Base-by-base conservation (phyloP, 805 yeast species). In the Myxozyma sirexii region DNA sequence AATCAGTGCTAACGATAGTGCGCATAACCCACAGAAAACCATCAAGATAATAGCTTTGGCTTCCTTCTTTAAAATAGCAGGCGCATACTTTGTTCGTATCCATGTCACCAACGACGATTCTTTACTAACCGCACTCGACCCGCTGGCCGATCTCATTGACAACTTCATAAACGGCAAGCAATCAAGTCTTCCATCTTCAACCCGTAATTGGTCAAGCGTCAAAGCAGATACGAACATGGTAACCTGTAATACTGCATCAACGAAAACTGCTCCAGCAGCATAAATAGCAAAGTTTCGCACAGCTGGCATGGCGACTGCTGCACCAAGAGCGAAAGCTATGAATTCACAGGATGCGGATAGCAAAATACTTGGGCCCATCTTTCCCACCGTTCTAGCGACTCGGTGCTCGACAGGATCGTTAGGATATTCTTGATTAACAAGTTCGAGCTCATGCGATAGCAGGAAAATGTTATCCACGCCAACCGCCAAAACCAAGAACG, bases 391-490 rank as follows among this genome's bases (percentile, higher is more conserved):
- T 44, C 78, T 74, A 0, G 90, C 77, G 1, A 92, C 78, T 56
- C 90, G 79, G 48, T 81, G 79, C 42, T 85, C 84, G 0, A 86
- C 72, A 0, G 82, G 68, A 51, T 82, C 80, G 50, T 74, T 76
- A 0, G 84, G 81, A 47, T 75, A 71, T 1, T 79, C 65, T 12
- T 75, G 79, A 48, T 81, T 81, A 29, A 85, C 80, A 19, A 79
- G 74, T 44, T 84, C 82, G 49, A 89, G 77, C 69, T 91, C 96
- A 70, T 92, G 92, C 0, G 90, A 86, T 21, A 93, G 83, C 65
- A 93, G 76, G 70, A 92, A 94, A 26, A 93, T 88, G 71, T 93
- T 93, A 74, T 93, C 99, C 27, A 93, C 90, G n/a, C 99, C 99
- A 57, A 93, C 86, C 0, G 99, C 99, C 59, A 93, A 78, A 13